Evolutionary conservation across 345 rosid species (phyloP), one percentile per base, ranked within the genome.

Genomic region (Rhodomyrtus tomentosa): DNA sequence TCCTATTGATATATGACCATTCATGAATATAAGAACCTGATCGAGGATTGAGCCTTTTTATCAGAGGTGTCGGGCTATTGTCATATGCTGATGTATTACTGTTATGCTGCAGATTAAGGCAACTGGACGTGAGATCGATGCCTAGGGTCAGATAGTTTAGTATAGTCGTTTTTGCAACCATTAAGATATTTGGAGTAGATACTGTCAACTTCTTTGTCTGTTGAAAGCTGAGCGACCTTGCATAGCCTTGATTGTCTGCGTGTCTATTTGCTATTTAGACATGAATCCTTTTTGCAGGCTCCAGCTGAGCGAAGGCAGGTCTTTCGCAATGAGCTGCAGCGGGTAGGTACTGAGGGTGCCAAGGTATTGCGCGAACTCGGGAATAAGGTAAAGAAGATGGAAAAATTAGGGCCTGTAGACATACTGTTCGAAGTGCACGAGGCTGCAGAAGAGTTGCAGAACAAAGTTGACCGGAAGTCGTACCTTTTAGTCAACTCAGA

Each of bases 401-500:
- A 96, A 91, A 94, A 92, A 91, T 83, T 96, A 86, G 93, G 95
- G 82, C 83, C 90, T 40, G 88, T 3, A 5, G 94, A 95, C 86
- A 91, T 96, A 81, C 99, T 95, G 14, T 81, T 53, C 55, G 90
- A 93, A 84, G 95, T 93, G 32, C 95, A 91, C 4, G 85, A 91
- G 53, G 98, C 98, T 83, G 98, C 96, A 42, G 99, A 95, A 84
- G 95, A 91, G 74, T 55, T 96, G 91, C 98, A 94, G 85, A 82
- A 83, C 82, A 95, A 93, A 87, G 84, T 96, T 50, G 99, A 96
- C 90, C 89, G 90, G 81, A 96, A 91, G 81, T 95, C 99, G 4
- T 95, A 95, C 91, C 92, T 95, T 87, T 90, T 95, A 13, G 98
- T 95, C 87, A 93, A 95, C 84, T 91, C 97, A 0, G 99, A 94